Conservation (phyloP, 2,329 filamentous ascomycete species). For the Coniochaeta pulveracea region DNA sequence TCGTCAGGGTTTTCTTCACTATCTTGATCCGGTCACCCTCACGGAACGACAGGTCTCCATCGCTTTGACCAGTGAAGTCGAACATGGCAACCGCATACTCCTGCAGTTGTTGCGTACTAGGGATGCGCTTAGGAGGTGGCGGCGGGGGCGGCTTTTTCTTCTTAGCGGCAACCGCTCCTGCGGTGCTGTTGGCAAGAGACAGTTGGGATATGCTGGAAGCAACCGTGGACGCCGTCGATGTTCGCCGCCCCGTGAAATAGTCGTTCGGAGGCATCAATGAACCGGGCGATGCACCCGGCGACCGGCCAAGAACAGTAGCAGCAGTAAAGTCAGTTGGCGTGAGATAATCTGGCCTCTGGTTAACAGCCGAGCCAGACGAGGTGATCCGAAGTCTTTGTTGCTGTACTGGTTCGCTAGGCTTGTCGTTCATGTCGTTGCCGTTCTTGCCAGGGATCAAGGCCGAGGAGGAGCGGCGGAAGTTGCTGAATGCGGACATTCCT, state of each 20-base stretch:
- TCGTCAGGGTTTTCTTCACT: slow-evolving; percentile 65
- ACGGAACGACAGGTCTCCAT: slow-evolving; percentile 61
- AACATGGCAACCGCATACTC: slow-evolving; percentile 64
- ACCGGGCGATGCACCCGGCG: slow-evolving; percentile 2
- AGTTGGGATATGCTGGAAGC: slow-evolving; percentile 10
- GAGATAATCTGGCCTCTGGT: slow-evolving; percentile 19
- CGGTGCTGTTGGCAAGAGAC: neutral
- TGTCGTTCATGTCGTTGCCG: slow-evolving; percentile 3
- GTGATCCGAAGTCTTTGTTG: slow-evolving; percentile 19
- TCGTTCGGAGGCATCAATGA: slow-evolving; percentile 4
- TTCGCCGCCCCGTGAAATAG: slow-evolving; percentile 9
- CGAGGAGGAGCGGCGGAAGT: slow-evolving; percentile 26
- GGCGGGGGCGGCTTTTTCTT: slow-evolving; percentile 70
- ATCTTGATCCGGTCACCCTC: slow-evolving; percentile 72
- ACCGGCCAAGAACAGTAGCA: slow-evolving; percentile 24
- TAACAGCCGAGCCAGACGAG: slow-evolving; percentile 13
- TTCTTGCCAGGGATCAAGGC: slow-evolving; percentile 27
- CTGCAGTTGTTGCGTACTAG: slow-evolving; percentile 33
- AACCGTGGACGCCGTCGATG: slow-evolving; percentile 14
- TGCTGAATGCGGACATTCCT: slow-evolving; percentile 15
- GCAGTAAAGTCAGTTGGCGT: slow-evolving; percentile 32
- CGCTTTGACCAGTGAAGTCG: slow-evolving; percentile 58
- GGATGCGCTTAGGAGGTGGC: slow-evolving; percentile 48
- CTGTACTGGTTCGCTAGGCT: slow-evolving; percentile 4
- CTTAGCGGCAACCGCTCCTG: slow-evolving; percentile 28